A percentile compares a stretch with the other conserved stretches of the same genome.
phyloP scores from a whole-genome alignment of 371 early-diverging fungal genomes.

The Choanephora cucurbitarum region DNA sequence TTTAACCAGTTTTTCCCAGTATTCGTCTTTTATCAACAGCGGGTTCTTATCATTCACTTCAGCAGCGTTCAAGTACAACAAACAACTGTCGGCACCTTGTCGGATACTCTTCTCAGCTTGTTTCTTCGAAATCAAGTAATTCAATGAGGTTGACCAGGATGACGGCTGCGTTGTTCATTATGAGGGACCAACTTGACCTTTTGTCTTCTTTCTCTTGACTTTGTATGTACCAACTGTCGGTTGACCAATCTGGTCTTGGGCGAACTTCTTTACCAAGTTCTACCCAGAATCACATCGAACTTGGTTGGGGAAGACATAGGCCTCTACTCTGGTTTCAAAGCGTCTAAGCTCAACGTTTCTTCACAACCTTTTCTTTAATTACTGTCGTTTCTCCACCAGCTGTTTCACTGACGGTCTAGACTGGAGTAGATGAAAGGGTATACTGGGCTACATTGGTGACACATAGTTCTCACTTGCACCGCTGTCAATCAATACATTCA shows the following conservation, averaged over 20 bases:
- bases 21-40: too few species aligned
- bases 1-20: too few species aligned
- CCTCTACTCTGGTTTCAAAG: neutral
- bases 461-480: conserved; percentile 21
- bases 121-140: neutral
- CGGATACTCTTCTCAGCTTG: neutral
- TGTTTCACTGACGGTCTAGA: conserved; percentile 8
- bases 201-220: neutral
- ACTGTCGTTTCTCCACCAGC: conserved; percentile 1
- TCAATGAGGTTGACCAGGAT: neutral
- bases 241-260: conserved; percentile 12
- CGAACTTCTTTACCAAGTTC: conserved; percentile 9
- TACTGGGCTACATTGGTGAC: neutral
- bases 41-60: too few species aligned
- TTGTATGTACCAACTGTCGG: conserved; percentile 1
- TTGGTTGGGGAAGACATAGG: conserved; percentile 15
- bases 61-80: too few species aligned
- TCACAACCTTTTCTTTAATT: conserved; percentile 8
- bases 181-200: neutral
- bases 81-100: neutral
- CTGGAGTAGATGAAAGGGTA: neutral
- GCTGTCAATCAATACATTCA: conserved; percentile 5
- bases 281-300: conserved; percentile 15
- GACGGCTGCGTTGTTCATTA: neutral
- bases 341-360: neutral